Base-by-base conservation (phyloP, 345 rosid genomes). In the Combretum micranthum region DNA sequence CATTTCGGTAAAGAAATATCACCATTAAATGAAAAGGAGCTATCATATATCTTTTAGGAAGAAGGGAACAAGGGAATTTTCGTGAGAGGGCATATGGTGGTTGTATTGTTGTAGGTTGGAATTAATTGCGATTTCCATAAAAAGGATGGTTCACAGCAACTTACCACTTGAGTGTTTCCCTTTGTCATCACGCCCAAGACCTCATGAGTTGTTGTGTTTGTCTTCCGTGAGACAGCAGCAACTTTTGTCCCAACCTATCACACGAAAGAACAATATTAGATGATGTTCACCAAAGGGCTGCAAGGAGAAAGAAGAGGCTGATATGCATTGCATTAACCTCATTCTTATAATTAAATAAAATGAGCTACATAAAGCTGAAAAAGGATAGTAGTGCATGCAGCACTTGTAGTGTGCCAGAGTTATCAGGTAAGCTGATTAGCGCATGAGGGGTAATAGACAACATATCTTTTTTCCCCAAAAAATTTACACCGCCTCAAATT, bases 171-270 rank as follows among this genome's bases (percentile, higher is more conserved):
- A 48, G 92, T 83, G 21, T 85, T 84, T 19, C 70, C 90, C 73
- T 74, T 71, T 11, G 96, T 93, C 90, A 83, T 79, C 46, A 85
- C 95, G 69, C 96, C 97, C 25, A 94, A 69, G 23, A 87, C 90
- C 83, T 93, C 99, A 76, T 93, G 95, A 22, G 80, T 85, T 8
- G 97, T 93, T 50, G 99, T 93, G 70, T 93, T 93, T 12, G 97
- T 90, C 75, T 93, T 93, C 68, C 96, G 77, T 2, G 99, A 94
- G 65, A 89, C 93, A 57, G 99, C 97, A 62, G 95, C 81, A 62
- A 94, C 96, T 77, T 90, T 94, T 23, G 87, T 78, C 37, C 96
- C 99, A 61, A 87, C 94, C 92, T 93, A 47, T 13, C 70, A 50
- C 22, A 50, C 22, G 25, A 67, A 39, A 59, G 50, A 39, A 48